These are phyloP conservation scores for Solanum gandarillasii DNA, from an alignment of 257 asterid genomes.

Conservation along the genomic window DNA sequence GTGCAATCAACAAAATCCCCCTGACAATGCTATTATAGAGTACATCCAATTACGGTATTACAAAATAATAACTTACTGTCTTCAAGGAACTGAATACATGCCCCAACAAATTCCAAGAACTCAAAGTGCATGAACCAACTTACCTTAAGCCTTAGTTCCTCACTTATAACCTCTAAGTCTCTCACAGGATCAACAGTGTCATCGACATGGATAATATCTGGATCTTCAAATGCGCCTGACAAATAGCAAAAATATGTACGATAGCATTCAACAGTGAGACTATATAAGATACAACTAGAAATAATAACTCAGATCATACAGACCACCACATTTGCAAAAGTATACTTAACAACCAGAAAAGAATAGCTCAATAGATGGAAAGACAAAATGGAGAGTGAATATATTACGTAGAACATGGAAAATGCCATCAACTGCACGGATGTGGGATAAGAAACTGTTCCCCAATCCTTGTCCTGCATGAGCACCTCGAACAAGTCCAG, in stretches of 20 bases:
- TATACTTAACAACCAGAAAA: background rate
- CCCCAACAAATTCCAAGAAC: background rate
- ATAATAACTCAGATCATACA: background rate
- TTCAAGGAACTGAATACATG: background rate
- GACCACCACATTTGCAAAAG: background rate
- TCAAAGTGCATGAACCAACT: background rate
- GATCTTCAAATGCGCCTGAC: conserved; percentile 95
- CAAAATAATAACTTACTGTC: background rate
- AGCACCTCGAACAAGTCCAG: conserved; percentile 98
- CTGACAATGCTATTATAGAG: background rate
- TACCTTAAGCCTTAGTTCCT: conserved; percentile 90
- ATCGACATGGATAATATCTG: conserved; percentile 92
- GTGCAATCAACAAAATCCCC: background rate
- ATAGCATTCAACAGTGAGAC: background rate
- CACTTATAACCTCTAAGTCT: conserved; percentile 78
- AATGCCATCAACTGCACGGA: conserved; percentile 98
- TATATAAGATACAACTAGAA: background rate
- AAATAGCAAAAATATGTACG: background rate
- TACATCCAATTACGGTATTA: background rate
- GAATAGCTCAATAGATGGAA: background rate
- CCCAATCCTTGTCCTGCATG: conserved; percentile 98
- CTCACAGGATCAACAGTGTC: conserved; percentile 92
- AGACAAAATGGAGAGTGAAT: background rate
- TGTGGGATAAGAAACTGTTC: conserved; percentile 90
- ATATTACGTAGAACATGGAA: conserved; percentile 90